phyloP scores from a whole-genome alignment of 805 yeast species.

The Zygosaccharomyces siamensis region DNA sequence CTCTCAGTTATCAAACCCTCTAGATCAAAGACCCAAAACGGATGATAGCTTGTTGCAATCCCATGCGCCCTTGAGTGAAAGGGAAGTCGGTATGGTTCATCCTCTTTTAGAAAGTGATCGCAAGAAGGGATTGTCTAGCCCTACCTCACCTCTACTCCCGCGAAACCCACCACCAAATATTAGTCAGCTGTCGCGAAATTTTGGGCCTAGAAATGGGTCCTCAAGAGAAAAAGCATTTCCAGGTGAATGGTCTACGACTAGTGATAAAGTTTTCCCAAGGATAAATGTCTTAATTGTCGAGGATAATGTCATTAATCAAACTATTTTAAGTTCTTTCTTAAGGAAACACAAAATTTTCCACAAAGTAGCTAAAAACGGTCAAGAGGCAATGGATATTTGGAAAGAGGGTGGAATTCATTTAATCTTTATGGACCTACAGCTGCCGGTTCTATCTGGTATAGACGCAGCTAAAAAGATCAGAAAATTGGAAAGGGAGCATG shows the following conservation, averaged over 20 bases:
- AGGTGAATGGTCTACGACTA: slow-evolving; percentile 20
- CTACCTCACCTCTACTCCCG: slow-evolving; percentile 11
- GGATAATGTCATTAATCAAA: slow-evolving; percentile 91
- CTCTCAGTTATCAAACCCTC: neutral
- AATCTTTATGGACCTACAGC: slow-evolving; percentile 93
- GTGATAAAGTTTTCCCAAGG: slow-evolving; percentile 71
- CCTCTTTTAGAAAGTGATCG: slow-evolving; percentile 17
- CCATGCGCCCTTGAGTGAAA: slow-evolving; percentile 23
- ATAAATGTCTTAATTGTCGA: slow-evolving; percentile 91
- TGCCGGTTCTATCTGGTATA: slow-evolving; percentile 93
- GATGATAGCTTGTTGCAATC: slow-evolving; percentile 3
- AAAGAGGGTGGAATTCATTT: slow-evolving; percentile 89
- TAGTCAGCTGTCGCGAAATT: neutral
- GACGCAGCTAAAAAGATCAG: slow-evolving; percentile 93
- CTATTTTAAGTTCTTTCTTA: slow-evolving; percentile 83
- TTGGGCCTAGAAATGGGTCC: neutral
- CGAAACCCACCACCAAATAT: slow-evolving; percentile 6
- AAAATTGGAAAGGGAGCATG: slow-evolving; percentile 70
- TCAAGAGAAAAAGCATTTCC: slow-evolving; percentile 1
- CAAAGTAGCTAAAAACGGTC: slow-evolving; percentile 86
- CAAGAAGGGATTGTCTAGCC: slow-evolving; percentile 10
- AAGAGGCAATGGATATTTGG: slow-evolving; percentile 94
- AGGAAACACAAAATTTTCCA: slow-evolving; percentile 79
- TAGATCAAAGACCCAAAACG: slow-evolving; percentile 4
- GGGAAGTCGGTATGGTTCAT: slow-evolving; percentile 26